Evolutionary conservation across 2,329 filamentous ascomycete species (phyloP).

Genomic region (Pseudogymnoascus sp.): DNA sequence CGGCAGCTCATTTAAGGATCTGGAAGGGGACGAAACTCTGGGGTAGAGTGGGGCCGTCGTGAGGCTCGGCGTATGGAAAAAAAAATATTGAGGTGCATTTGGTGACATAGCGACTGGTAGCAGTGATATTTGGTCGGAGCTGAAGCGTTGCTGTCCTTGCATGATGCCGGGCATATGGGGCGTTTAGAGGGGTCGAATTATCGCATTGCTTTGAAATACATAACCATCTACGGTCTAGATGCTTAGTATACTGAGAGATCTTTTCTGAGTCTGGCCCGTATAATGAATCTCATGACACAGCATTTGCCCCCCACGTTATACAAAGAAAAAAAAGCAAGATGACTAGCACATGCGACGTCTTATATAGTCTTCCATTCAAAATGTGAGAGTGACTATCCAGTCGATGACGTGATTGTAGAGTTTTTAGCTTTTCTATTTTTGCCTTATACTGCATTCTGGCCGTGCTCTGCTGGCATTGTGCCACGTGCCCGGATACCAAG

Average conservation of each 20-base stretch:
- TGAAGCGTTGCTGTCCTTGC: slow-evolving; percentile 7
- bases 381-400: background rate
- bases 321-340: background rate
- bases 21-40: slow-evolving; percentile 5
- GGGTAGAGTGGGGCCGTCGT: slow-evolving; percentile 3
- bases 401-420: background rate
- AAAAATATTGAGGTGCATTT: background rate
- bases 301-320: background rate
- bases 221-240: background rate
- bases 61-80: background rate
- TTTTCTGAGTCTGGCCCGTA: background rate
- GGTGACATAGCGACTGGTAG: background rate
- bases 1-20: slow-evolving; percentile 1
- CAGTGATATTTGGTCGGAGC: slow-evolving; percentile 2
- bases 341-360: background rate
- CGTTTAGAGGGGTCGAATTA: background rate
- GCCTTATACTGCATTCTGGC: background rate
- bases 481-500: background rate
- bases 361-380: slow-evolving; percentile 1
- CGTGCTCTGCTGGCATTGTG: background rate
- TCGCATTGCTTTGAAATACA: slow-evolving; percentile 5
- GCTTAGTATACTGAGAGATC: background rate
- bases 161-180: slow-evolving; percentile 6
- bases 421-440: slow-evolving; percentile 7
- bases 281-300: background rate